phyloP scores from a whole-genome alignment of 2,329 filamentous ascomycete species.

The Neoarthrinium moseri region DNA sequence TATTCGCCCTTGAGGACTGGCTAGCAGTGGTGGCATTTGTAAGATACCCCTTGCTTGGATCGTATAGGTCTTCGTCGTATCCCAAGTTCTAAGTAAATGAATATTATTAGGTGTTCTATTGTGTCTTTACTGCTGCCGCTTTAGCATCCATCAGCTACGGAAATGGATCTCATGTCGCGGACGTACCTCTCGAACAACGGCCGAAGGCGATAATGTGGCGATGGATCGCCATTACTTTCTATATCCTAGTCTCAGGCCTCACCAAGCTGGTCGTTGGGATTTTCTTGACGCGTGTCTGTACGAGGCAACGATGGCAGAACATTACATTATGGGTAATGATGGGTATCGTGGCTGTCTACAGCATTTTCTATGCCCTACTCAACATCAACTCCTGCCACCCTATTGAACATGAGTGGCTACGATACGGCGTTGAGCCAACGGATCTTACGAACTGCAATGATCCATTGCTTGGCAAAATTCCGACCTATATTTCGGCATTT shows the following conservation, averaged over 20 bases:
- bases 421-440: neutral
- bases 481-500: slow-evolving; percentile 6
- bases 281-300: slow-evolving; percentile 7
- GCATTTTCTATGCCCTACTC: slow-evolving; percentile 5
- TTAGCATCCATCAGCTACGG: neutral
- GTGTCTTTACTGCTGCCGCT: neutral
- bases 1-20: slow-evolving; percentile 4
- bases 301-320: slow-evolving; percentile 5
- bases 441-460: slow-evolving; percentile 1
- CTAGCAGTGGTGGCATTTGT: slow-evolving; percentile 3
- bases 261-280: slow-evolving; percentile 5
- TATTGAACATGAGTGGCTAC: slow-evolving; percentile 4
- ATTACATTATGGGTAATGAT: slow-evolving; percentile 8
- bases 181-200: slow-evolving; percentile 5
- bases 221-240: slow-evolving; percentile 8
- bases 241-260: slow-evolving; percentile 4
- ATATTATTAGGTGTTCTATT: neutral
- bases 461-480: neutral
- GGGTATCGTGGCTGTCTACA: slow-evolving; percentile 3
- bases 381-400: slow-evolving; percentile 9
- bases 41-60: neutral
- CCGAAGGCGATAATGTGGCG: slow-evolving; percentile 8
- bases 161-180: slow-evolving; percentile 1
- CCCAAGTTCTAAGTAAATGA: too few species aligned
- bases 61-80: too few species aligned